Evolutionary conservation across 768 basidiomycete species (phyloP).

Genomic region (Amanita pseudoporphyria): DNA sequence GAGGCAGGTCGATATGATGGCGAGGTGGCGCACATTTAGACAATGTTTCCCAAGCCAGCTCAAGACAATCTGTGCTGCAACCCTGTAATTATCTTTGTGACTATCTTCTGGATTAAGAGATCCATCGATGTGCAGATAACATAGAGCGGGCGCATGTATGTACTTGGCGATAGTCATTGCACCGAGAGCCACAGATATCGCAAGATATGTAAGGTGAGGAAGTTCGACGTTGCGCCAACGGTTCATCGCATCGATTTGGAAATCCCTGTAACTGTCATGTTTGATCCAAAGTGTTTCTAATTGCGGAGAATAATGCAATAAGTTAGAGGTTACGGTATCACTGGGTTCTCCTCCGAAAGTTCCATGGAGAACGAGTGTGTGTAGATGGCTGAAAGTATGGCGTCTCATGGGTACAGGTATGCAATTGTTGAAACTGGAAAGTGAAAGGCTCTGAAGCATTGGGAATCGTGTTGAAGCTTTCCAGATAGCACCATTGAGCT

Average conservation of each 20-base stretch:
- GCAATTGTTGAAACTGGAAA: neutral
- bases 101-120: neutral
- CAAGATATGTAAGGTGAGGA: conserved; percentile 1
- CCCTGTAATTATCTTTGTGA: neutral
- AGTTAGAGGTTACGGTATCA: neutral
- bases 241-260: too few relatives aligned
- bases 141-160: conserved; percentile 6
- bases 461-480: neutral
- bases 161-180: neutral
- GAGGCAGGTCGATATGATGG: neutral
- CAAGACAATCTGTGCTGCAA: neutral
- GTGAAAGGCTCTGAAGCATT: neutral
- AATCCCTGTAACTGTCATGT: too few relatives aligned
- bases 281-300: conserved; percentile 8
- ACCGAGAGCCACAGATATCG: conserved; percentile 3
- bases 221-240: conserved; percentile 1
- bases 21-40: neutral
- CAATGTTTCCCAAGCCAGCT: neutral
- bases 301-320: conserved; percentile 6
- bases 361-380: neutral
- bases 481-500: neutral
- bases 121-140: conserved; percentile 6
- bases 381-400: neutral
- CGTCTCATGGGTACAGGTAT: neutral
- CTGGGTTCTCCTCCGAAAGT: neutral